Percentiles rank a stretch among this genome's conserved stretches.
These are phyloP conservation scores for Ascocoryne sarcoides DNA, from an alignment of 2,329 filamentous ascomycete species.

Conservation along the genomic window DNA sequence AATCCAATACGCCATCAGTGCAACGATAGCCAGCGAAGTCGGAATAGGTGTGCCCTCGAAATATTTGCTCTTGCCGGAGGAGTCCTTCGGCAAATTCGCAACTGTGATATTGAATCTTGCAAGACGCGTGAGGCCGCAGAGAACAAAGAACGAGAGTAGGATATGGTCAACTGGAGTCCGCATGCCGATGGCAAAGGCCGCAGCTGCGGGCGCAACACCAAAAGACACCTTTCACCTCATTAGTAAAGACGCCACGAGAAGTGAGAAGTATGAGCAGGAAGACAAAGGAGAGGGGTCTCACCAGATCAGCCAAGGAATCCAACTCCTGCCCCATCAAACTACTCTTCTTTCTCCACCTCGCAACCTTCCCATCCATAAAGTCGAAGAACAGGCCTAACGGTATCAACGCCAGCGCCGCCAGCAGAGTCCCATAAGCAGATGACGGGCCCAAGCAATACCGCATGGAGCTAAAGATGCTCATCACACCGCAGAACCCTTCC, in stretches of 20 bases:
- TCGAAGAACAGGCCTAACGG: constrained; percentile 95
- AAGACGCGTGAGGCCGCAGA: constrained; percentile 86
- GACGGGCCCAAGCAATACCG: constrained; percentile 79
- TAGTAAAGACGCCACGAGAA: constrained; percentile 1
- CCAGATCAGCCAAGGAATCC: constrained; percentile 89
- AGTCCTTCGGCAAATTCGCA: constrained; percentile 81
- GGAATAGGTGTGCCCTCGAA: constrained; percentile 97
- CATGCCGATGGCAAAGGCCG: constrained; percentile 82
- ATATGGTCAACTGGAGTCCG: constrained; percentile 79
- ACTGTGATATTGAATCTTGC: constrained; percentile 98
- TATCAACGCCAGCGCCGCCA: constrained; percentile 76
- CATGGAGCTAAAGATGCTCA: constrained; percentile 93
- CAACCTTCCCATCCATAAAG: constrained; percentile 95
- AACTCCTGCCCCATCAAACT: constrained; percentile 97
- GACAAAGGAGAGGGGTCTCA: constrained; percentile 33
- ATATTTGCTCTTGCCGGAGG: constrained; percentile 81
- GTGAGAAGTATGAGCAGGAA: background rate
- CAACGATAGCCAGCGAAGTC: constrained; percentile 73
- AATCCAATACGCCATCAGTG: constrained; percentile 84
- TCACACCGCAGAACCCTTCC: constrained; percentile 74
- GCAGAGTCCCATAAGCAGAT: constrained; percentile 59
- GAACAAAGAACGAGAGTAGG: constrained; percentile 75
- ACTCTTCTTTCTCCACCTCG: constrained; percentile 92
- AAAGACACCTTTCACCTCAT: constrained; percentile 70
- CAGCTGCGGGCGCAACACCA: constrained; percentile 78